phyloP scores from a whole-genome alignment of 192 early-diverging fungal species.

The Coemansia asiatica region DNA sequence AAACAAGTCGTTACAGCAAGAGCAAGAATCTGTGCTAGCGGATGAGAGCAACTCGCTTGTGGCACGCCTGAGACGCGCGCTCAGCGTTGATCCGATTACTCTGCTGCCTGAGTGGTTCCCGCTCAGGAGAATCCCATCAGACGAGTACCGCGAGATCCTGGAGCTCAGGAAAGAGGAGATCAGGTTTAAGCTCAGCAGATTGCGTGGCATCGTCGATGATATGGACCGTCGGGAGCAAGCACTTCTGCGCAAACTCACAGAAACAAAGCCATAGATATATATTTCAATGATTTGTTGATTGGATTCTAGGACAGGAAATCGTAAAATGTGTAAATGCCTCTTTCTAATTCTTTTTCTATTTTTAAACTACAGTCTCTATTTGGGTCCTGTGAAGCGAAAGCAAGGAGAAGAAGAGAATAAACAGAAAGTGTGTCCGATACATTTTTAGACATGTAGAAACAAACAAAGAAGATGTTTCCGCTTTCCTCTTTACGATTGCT shows the following conservation, averaged over 20 bases:
- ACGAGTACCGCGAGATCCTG: constrained; percentile 65
- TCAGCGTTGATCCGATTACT: constrained; percentile 43
- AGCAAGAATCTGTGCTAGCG: not conserved
- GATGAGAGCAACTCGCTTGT: constrained; percentile 18
- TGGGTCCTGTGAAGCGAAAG: too few relatives aligned
- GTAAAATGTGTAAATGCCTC: too few relatives aligned
- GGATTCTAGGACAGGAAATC: too few relatives aligned
- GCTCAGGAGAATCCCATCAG: constrained; percentile 59
- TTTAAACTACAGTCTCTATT: too few relatives aligned
- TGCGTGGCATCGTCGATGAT: constrained; percentile 18
- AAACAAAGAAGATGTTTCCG: too few relatives aligned
- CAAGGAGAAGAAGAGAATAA: too few relatives aligned
- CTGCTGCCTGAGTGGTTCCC: constrained; percentile 63
- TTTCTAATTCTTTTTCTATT: too few relatives aligned
- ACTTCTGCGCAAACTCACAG: not conserved
- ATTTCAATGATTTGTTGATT: too few relatives aligned
- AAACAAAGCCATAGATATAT: too few relatives aligned
- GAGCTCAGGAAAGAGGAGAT: constrained; percentile 23
- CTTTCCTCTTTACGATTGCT: too few relatives aligned
- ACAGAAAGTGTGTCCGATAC: too few relatives aligned
- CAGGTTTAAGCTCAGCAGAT: constrained; percentile 13
- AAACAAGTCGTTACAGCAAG: not conserved
- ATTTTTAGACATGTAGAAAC: too few relatives aligned
- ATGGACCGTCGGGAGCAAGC: constrained; percentile 27
- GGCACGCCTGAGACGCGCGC: constrained; percentile 13